Conservation (phyloP, 2,329 filamentous ascomycete genomes). For the Colletotrichum coccodes region DNA sequence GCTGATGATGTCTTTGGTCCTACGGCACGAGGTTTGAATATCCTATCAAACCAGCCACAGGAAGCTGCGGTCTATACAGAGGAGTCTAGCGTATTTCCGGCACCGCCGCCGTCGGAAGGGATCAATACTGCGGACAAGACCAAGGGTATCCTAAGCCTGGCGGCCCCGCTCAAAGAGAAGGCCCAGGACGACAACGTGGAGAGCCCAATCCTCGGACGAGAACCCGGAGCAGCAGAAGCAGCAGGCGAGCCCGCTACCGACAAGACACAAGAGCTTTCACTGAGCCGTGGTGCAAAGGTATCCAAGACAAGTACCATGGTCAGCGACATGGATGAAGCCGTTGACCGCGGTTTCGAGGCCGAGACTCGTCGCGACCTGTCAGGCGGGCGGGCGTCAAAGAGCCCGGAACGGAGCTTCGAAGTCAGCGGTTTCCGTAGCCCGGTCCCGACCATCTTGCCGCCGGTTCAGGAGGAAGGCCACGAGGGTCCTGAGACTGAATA, state of each 20-base stretch:
- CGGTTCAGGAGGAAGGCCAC: slow-evolving; percentile 61
- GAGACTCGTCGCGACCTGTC: slow-evolving; percentile 37
- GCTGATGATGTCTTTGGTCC: slow-evolving; percentile 22
- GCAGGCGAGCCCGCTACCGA: not conserved
- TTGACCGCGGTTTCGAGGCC: slow-evolving; percentile 41
- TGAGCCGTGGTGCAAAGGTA: not conserved
- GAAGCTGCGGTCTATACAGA: not conserved
- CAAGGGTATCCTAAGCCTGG: slow-evolving; percentile 25
- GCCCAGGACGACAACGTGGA: slow-evolving; percentile 45
- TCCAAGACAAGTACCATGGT: slow-evolving; percentile 19
- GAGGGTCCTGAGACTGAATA: slow-evolving; percentile 54
- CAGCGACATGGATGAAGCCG: slow-evolving; percentile 31
- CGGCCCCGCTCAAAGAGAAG: slow-evolving; percentile 33
- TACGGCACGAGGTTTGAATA: not conserved
- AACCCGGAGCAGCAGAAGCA: slow-evolving; percentile 2
- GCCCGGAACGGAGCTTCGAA: slow-evolving; percentile 29
- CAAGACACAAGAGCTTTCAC: not conserved
- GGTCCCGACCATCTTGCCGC: slow-evolving; percentile 56
- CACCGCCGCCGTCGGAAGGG: not conserved
- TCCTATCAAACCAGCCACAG: not conserved
- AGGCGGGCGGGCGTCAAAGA: slow-evolving; percentile 27
- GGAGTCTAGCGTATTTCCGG: not conserved
- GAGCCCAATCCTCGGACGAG: slow-evolving; percentile 50
- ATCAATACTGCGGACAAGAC: not conserved
- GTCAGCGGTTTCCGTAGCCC: slow-evolving; percentile 52